Conservation (phyloP, 495 filamentous ascomycete species). For the Penicillium ucsense region DNA sequence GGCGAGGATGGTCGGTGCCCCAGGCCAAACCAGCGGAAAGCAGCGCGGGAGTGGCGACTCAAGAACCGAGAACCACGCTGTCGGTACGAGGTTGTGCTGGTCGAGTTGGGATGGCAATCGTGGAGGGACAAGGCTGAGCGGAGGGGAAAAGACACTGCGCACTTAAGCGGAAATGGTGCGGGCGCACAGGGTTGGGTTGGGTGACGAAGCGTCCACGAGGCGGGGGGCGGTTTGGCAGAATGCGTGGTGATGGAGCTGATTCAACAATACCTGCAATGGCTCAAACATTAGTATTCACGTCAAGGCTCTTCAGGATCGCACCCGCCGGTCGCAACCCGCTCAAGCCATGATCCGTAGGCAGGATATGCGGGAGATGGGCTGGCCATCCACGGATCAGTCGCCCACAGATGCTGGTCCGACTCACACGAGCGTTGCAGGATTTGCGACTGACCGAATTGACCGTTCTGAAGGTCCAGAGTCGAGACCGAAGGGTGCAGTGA, state of each 20-base stretch:
- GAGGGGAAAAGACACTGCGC: background rate
- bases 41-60: constrained; percentile 7
- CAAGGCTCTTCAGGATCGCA: too few species aligned
- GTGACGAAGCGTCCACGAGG: too few species aligned
- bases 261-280: too few species aligned
- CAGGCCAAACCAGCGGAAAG: constrained; percentile 3
- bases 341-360: constrained; percentile 23
- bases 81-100: background rate
- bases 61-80: constrained; percentile 1
- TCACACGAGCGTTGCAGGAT: background rate
- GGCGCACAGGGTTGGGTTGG: too few species aligned
- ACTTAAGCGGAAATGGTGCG: too few species aligned
- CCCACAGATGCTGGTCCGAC: constrained; percentile 15
- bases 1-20: background rate
- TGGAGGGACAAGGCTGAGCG: background rate
- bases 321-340: background rate
- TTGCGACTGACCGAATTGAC: background rate
- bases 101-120: background rate
- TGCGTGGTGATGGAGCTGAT: too few species aligned
- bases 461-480: background rate
- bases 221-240: too few species aligned
- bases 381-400: constrained; percentile 28
- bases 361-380: constrained; percentile 31
- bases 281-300: too few species aligned
- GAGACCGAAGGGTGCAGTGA: constrained; percentile 4